A percentile compares a stretch with the other conserved stretches of the same genome.
These are phyloP conservation scores for Colletotrichum aenigma DNA, from an alignment of 2,329 filamentous ascomycete species.

Conservation along the genomic window DNA sequence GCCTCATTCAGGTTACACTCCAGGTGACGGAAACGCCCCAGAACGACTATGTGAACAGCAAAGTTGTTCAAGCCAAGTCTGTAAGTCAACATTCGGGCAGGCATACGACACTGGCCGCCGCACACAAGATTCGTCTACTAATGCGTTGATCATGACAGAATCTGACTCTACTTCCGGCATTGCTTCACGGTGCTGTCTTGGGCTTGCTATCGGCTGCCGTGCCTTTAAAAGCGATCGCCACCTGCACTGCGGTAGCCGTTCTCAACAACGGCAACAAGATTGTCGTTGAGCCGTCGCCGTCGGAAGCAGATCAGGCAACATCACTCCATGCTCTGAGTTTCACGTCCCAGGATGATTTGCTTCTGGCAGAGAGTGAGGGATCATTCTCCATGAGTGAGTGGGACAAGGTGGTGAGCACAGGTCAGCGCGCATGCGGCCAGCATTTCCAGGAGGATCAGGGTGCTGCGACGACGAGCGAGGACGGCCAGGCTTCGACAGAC, in stretches of 20 bases:
- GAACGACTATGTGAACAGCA: constrained; percentile 67
- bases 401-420: constrained; percentile 71
- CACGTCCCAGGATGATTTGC: constrained; percentile 72
- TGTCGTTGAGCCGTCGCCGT: constrained; percentile 65
- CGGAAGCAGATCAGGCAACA: constrained; percentile 64
- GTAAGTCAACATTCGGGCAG: constrained; percentile 45
- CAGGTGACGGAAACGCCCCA: constrained; percentile 75
- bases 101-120: not conserved
- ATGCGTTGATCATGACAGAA: constrained; percentile 55
- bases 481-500: constrained; percentile 47
- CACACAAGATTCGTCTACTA: not conserved
- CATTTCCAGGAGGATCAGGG: constrained; percentile 43
- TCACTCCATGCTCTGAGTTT: constrained; percentile 88
- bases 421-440: constrained; percentile 67
- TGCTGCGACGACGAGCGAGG: constrained; percentile 45
- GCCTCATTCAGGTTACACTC: constrained; percentile 80
- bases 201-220: constrained; percentile 83
- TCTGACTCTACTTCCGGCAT: constrained; percentile 77
- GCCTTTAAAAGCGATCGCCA: constrained; percentile 76
- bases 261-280: constrained; percentile 44
- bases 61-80: constrained; percentile 62
- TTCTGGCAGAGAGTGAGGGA: constrained; percentile 84
- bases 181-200: constrained; percentile 80
- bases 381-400: constrained; percentile 77
- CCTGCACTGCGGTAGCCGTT: constrained; percentile 68